Conservation (phyloP, 2,329 filamentous ascomycete species). For the Diplodia mutila region DNA sequence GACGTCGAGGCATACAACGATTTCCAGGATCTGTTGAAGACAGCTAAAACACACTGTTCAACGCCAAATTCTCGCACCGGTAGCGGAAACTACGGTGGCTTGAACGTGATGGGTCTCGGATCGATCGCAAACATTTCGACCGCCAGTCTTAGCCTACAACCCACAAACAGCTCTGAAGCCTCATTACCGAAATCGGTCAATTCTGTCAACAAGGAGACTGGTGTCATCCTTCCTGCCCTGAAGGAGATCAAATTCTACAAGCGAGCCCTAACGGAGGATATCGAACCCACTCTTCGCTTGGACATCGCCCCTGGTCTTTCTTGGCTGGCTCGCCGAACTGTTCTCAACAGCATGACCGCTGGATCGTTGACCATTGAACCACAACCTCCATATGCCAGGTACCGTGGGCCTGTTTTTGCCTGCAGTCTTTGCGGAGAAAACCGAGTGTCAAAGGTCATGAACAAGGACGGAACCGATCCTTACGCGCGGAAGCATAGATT, state of each 20-base stretch:
- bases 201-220: slow-evolving; percentile 43
- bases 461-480: slow-evolving; percentile 44
- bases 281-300: slow-evolving; percentile 89
- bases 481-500: slow-evolving; percentile 86
- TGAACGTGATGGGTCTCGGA: slow-evolving; percentile 62
- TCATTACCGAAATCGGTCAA: slow-evolving; percentile 50
- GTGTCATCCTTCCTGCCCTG: slow-evolving; percentile 60
- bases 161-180: slow-evolving; percentile 52
- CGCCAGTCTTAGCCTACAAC: slow-evolving; percentile 38
- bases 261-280: slow-evolving; percentile 82
- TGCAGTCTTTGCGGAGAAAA: slow-evolving; percentile 90
- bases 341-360: slow-evolving; percentile 80
- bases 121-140: slow-evolving; percentile 47
- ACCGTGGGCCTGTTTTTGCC: slow-evolving; percentile 62
- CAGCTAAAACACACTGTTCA: slow-evolving; percentile 58
- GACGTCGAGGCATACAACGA: slow-evolving; percentile 84
- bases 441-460: slow-evolving; percentile 45
- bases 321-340: slow-evolving; percentile 86
- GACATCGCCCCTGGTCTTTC: slow-evolving; percentile 89
- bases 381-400: slow-evolving; percentile 55
- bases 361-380: slow-evolving; percentile 89
- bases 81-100: slow-evolving; percentile 69
- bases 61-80: slow-evolving; percentile 68
- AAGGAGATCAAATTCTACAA: slow-evolving; percentile 97
- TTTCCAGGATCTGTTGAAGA: slow-evolving; percentile 75